These are phyloP conservation scores for Pyricularia grisea DNA, from an alignment of 2,329 filamentous ascomycete genomes.

Conservation along the genomic window DNA sequence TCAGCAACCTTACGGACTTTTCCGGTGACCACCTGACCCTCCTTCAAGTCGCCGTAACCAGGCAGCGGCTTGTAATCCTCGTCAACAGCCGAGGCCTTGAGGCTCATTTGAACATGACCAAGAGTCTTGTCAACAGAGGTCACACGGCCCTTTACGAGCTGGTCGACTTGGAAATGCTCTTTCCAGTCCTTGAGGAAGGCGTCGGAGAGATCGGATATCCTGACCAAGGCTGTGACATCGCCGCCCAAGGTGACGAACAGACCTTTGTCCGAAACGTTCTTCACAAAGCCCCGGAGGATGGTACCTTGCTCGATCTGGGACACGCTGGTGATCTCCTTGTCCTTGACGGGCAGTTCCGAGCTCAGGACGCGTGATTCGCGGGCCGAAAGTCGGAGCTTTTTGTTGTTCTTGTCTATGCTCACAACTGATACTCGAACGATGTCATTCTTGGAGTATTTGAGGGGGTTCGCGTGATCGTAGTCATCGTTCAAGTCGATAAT, in stretches of 20 bases:
- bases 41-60: conserved; percentile 67
- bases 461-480: conserved; percentile 69
- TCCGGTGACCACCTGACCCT: conserved; percentile 76
- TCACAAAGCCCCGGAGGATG: conserved; percentile 83
- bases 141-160: conserved; percentile 83
- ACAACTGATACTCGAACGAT: conserved; percentile 81
- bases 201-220: conserved; percentile 83
- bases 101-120: conserved; percentile 71
- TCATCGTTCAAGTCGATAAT: conserved; percentile 80
- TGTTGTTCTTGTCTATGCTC: conserved; percentile 72
- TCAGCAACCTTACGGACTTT: conserved; percentile 91
- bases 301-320: conserved; percentile 69
- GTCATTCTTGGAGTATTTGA: conserved; percentile 71
- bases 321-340: conserved; percentile 65
- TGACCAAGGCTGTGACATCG: conserved; percentile 71
- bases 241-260: conserved; percentile 79
- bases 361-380: conserved; percentile 84
- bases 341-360: conserved; percentile 70
- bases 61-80: conserved; percentile 65
- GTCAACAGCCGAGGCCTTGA: conserved; percentile 79
- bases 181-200: conserved; percentile 94
- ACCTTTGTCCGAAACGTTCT: conserved; percentile 80
- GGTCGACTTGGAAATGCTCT: conserved; percentile 74
- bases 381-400: conserved; percentile 71
- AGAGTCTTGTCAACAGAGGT: conserved; percentile 58